Conservation (phyloP, 1,139 yeast genomes). For the Geotrichum aggregatum region DNA sequence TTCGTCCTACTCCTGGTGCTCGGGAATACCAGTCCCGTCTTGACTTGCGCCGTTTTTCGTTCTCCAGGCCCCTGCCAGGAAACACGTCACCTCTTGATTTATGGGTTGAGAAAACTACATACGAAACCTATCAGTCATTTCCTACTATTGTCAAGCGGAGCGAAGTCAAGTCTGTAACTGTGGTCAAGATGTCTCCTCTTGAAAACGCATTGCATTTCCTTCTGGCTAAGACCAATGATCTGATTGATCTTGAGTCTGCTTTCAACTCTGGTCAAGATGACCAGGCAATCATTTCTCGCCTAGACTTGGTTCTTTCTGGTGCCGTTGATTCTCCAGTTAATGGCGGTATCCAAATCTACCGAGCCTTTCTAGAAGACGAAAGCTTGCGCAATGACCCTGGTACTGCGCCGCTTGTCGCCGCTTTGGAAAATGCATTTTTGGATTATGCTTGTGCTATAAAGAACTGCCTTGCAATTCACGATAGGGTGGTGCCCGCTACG, state of each 20-base stretch:
- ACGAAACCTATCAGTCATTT: constrained; percentile 70
- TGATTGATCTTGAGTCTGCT: constrained; percentile 63
- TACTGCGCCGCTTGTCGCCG: constrained; percentile 42
- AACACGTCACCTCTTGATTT: constrained; percentile 67
- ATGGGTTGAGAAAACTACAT: constrained; percentile 86
- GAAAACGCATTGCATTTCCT: constrained; percentile 74
- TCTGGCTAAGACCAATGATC: constrained; percentile 64
- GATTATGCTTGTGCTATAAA: constrained; percentile 64
- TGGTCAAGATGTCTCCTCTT: constrained; percentile 69
- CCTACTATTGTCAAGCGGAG: constrained; percentile 87
- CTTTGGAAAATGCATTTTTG: constrained; percentile 59
- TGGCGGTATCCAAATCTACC: constrained; percentile 85
- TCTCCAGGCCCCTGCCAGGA: constrained; percentile 70
- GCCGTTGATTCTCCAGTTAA: constrained; percentile 91
- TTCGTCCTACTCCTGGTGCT: constrained; percentile 32
- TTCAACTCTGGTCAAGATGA: constrained; percentile 51
- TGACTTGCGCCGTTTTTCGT: constrained; percentile 67
- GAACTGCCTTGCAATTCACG: constrained; percentile 67
- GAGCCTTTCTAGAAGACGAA: constrained; percentile 56
- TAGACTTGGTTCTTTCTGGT: constrained; percentile 76
- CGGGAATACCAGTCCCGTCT: constrained; percentile 41
- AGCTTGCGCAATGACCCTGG: constrained; percentile 39
- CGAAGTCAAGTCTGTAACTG: constrained; percentile 53
- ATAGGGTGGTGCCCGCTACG: constrained; percentile 53
- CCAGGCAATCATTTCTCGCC: constrained; percentile 49